Conservation (phyloP, 1,139 yeast genomes). For the Taphrina pruni region DNA sequence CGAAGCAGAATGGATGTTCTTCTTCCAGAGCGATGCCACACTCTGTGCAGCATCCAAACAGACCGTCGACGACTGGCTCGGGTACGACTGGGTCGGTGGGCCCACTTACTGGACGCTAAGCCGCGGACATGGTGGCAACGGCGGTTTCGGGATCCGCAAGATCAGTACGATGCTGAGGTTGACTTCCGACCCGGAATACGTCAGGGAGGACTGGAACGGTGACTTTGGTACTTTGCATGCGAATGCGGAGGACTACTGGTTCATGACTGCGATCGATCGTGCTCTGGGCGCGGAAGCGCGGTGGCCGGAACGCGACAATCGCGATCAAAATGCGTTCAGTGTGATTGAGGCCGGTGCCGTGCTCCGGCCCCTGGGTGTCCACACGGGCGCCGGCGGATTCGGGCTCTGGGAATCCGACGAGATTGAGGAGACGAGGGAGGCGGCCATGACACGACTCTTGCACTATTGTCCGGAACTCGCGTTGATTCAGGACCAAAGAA, state of each 20-base stretch:
- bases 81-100: slow-evolving; percentile 37
- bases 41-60: slow-evolving; percentile 32
- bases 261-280: slow-evolving; percentile 32
- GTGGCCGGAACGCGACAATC: slow-evolving; percentile 26
- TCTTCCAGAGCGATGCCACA: slow-evolving; percentile 29
- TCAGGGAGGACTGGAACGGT: slow-evolving; percentile 3
- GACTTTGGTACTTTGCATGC: slow-evolving; percentile 5
- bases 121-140: slow-evolving; percentile 32
- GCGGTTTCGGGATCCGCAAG: slow-evolving; percentile 26
- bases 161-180: slow-evolving; percentile 19
- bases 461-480: slow-evolving; percentile 28
- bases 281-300: slow-evolving; percentile 17
- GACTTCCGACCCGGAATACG: slow-evolving; percentile 12
- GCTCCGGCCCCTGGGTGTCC: slow-evolving; percentile 31
- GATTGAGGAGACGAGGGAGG: not conserved
- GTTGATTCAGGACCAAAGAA: slow-evolving; percentile 10
- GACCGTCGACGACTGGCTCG: slow-evolving; percentile 36
- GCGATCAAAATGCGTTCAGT: slow-evolving; percentile 19
- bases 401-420: not conserved
- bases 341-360: not conserved
- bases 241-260: slow-evolving; percentile 34
- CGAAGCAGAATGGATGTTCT: slow-evolving; percentile 38
- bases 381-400: slow-evolving; percentile 22
- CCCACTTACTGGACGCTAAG: slow-evolving; percentile 17
- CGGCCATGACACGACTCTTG: slow-evolving; percentile 8